Percentiles rank a stretch among this genome's conserved stretches.
Conservation (phyloP, 1,284 basidiomycete genomes). For the Ceratobasidium sp. region DNA sequence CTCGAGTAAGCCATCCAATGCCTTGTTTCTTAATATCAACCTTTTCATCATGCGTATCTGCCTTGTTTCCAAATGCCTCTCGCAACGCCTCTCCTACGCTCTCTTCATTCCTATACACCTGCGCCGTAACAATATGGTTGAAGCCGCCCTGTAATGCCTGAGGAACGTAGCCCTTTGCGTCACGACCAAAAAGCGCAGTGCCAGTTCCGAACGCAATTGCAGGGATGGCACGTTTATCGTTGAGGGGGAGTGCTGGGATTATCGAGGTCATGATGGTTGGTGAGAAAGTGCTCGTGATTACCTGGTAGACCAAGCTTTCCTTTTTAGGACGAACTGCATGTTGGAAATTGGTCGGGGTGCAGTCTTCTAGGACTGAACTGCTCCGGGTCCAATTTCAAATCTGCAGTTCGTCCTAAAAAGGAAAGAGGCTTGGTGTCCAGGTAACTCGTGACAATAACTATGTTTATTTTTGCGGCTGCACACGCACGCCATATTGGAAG, state of each 20-base stretch:
- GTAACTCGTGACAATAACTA: too few relatives aligned
- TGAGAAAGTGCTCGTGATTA: too few relatives aligned
- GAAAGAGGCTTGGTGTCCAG: too few relatives aligned
- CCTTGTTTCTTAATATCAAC: conserved; percentile 14
- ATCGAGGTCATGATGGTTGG: neutral
- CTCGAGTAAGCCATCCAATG: conserved; percentile 3
- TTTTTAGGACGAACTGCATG: too few relatives aligned
- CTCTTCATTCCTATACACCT: conserved; percentile 47
- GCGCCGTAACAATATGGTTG: conserved; percentile 53
- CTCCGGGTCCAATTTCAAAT: too few relatives aligned
- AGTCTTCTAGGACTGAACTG: too few relatives aligned
- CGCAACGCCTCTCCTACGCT: conserved; percentile 66
- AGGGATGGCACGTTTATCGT: conserved; percentile 41
- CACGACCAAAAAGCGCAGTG: conserved; percentile 47
- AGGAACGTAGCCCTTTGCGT: conserved; percentile 53
- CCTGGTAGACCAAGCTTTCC: too few relatives aligned
- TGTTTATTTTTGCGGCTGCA: too few relatives aligned
- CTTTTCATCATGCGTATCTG: neutral
- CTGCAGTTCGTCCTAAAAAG: too few relatives aligned
- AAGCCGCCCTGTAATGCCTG: conserved; percentile 53
- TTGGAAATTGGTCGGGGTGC: too few relatives aligned
- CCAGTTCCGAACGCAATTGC: conserved; percentile 51
- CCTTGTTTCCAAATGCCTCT: conserved; percentile 52
- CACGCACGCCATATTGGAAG: too few relatives aligned
- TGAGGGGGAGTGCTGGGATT: conserved; percentile 18